Conservation (phyloP, 2,329 filamentous ascomycete species). For the Cytospora paraplurivora region DNA sequence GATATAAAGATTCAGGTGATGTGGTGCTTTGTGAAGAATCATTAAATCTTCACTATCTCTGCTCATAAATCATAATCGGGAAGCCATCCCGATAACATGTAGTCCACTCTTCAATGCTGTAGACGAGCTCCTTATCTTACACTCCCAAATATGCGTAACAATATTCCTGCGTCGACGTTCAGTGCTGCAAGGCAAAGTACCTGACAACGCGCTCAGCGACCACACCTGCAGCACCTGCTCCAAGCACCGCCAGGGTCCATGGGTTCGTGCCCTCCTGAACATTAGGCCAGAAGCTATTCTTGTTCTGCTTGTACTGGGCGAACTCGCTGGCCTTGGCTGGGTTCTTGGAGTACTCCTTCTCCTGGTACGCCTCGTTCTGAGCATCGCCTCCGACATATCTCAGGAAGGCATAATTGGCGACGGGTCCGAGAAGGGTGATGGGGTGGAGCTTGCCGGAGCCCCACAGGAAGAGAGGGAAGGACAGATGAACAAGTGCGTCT, state of each 20-base stretch:
- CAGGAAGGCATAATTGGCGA: conserved; percentile 61
- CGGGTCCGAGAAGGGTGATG: conserved; percentile 54
- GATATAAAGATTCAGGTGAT: no score
- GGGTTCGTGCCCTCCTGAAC: conserved; percentile 52
- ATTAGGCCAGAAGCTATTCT: conserved; percentile 63
- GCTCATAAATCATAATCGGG: conserved; percentile 1
- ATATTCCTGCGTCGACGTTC: not conserved
- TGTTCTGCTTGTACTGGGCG: conserved; percentile 52
- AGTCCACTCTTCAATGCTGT: no score
- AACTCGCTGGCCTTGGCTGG: conserved; percentile 56
- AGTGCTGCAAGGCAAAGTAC: conserved; percentile 15
- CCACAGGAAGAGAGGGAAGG: conserved; percentile 60
- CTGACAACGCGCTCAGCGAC: conserved; percentile 43
- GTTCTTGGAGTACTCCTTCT: conserved; percentile 52
- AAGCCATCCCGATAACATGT: not conserved
- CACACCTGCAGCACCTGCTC: conserved; percentile 51
- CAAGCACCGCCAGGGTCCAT: conserved; percentile 58
- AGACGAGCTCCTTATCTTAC: no score
- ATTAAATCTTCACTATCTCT: not conserved
- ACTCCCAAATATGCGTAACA: not conserved
- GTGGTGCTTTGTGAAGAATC: no score
- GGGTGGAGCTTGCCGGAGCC: conserved; percentile 57
- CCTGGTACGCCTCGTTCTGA: conserved; percentile 57
- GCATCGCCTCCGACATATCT: conserved; percentile 59
- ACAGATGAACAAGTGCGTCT: conserved; percentile 59